Conservation (phyloP, 345 rosid species). For the Melaleuca quinquenervia region DNA sequence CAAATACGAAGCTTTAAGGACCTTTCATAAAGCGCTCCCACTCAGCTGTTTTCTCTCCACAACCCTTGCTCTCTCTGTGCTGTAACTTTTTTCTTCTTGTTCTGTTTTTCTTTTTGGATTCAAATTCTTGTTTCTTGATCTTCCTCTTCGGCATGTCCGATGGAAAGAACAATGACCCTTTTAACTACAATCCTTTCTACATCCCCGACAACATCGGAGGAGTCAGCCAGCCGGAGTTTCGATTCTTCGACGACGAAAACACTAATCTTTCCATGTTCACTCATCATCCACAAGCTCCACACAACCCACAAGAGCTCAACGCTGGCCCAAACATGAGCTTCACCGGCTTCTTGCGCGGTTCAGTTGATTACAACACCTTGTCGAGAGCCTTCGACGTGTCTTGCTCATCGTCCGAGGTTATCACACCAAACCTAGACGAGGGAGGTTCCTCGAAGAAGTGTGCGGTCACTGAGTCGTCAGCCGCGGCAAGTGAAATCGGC, state of each 20-base stretch:
- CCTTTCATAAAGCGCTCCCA: background rate
- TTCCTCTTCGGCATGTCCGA: background rate
- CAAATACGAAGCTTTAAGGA: background rate
- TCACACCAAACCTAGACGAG: background rate
- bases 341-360: background rate
- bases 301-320: background rate
- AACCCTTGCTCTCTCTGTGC: background rate
- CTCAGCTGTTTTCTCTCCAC: background rate
- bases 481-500: background rate
- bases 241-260: background rate
- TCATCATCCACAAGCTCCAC: background rate
- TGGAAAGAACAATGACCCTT: background rate
- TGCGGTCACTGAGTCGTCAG: background rate
- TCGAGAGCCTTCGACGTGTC: conserved; percentile 3
- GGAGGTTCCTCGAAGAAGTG: background rate
- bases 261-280: background rate
- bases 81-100: background rate
- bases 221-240: background rate
- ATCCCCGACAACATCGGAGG: background rate
- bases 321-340: background rate
- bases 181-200: background rate
- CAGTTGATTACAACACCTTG: background rate
- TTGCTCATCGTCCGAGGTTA: background rate
- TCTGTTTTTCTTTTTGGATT: background rate
- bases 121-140: background rate